Evolutionary conservation across 371 early-diverging fungal species (phyloP), one percentile per base, ranked within the genome.

Genomic region (Mucor sp.): DNA sequence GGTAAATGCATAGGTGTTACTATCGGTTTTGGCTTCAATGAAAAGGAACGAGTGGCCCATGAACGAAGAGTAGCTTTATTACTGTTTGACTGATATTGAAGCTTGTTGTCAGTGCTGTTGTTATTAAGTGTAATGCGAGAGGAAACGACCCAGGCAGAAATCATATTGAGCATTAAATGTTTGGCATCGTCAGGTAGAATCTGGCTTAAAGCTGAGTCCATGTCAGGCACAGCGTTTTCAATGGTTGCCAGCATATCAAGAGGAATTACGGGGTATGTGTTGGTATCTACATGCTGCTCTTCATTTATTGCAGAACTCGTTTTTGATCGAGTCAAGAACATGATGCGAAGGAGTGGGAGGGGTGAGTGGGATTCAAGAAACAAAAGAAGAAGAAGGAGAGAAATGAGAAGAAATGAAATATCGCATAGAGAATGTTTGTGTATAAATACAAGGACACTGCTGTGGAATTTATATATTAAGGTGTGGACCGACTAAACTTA

Each of bases 321-420:
- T 37, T 67, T 67, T 56, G 68, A 67, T 33, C 68, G 62, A 57
- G 68, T 67, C 68, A 67, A 48, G 57, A 67, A 62, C 68, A 67
- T 67, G 14, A 6, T 64, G 14, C 21, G 30, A 58, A 65, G 17
- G 58, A 58, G 33, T 27, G 60, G 62, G 19, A 21, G 41, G 43
- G 39, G 55, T 53, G 27, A 9, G 37, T 35, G 15, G 37, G 37
- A 37, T 23, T 39, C 12, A 9, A 35, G 6, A 35, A 12, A 12
- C 1, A 12, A 9, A 41, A 44, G 11, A 41, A 58, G n/a, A 55
- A 47, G 23, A 25, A n/a, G n/a, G 12, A 41, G 37, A 63, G 37
- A 41, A 35, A 57, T 25, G 25, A 30, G 15, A 65, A 62, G 48
- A 64, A 63, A 28, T 41, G n/a, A 48, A 63, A 44, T 39, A 25